Evolutionary conservation across 352 stramenopile species (phyloP).

Genomic region (Phytophthora megakarya): DNA sequence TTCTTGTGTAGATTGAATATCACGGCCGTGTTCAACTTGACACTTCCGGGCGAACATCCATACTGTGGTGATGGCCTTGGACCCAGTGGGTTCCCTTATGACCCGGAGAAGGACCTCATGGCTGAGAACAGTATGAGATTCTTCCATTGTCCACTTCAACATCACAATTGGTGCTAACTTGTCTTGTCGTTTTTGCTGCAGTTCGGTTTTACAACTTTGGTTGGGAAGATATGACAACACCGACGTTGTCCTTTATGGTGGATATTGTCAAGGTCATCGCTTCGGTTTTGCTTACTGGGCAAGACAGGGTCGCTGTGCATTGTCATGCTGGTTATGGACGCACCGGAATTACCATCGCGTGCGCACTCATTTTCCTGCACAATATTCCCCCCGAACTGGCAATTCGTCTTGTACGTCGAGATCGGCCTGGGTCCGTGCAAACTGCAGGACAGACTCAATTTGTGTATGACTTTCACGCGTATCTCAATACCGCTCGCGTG

Average conservation of each 20-base stretch:
- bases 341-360: slow-evolving; percentile 88
- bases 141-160: neutral
- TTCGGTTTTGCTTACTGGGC: slow-evolving; percentile 68
- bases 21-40: slow-evolving; percentile 91
- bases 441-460: slow-evolving; percentile 77
- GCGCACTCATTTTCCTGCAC: slow-evolving; percentile 84
- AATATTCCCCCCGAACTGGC: slow-evolving; percentile 70
- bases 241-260: slow-evolving; percentile 83
- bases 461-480: slow-evolving; percentile 75
- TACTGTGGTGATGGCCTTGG: slow-evolving; percentile 88
- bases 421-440: slow-evolving; percentile 79
- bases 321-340: slow-evolving; percentile 90
- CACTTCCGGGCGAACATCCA: slow-evolving; percentile 89
- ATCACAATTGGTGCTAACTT: neutral
- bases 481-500: slow-evolving; percentile 66
- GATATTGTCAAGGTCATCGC: slow-evolving; percentile 89
- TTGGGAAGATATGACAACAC: slow-evolving; percentile 93
- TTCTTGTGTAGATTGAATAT: slow-evolving; percentile 61
- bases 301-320: slow-evolving; percentile 83
- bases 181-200: slow-evolving; percentile 22
- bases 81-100: slow-evolving; percentile 85
- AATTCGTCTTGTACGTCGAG: slow-evolving; percentile 74
- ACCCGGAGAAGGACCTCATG: slow-evolving; percentile 90
- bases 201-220: slow-evolving; percentile 92
- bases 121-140: slow-evolving; percentile 70